Conservation (phyloP, 2,329 filamentous ascomycete genomes). For the Phaeophleospora eucalypticola region DNA sequence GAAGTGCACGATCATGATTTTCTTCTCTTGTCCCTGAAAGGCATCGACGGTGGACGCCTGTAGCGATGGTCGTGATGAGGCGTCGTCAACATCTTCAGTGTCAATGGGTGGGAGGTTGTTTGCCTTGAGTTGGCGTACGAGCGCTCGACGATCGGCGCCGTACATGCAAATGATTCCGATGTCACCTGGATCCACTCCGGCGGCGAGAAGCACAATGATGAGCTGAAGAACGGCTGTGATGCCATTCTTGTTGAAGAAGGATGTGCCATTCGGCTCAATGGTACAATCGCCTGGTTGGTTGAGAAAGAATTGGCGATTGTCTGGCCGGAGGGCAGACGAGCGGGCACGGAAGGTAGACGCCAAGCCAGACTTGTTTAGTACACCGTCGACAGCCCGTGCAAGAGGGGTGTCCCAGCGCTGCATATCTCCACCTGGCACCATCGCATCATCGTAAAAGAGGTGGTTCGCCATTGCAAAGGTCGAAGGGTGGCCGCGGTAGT, state of each 20-base stretch:
- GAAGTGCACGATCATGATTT: constrained; percentile 13
- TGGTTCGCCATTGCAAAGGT: not conserved
- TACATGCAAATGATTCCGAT: constrained; percentile 10
- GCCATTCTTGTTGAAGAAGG: not conserved
- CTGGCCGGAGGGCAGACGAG: too few species aligned
- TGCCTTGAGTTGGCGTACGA: too few species aligned
- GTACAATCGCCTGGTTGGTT: not conserved
- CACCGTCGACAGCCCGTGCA: not conserved
- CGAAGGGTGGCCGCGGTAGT: not conserved
- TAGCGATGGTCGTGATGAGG: too few species aligned
- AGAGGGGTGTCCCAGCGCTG: not conserved
- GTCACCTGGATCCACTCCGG: not conserved
- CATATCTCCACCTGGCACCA: not conserved
- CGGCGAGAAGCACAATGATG: not conserved
- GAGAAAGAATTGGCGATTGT: not conserved
- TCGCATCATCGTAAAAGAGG: not conserved
- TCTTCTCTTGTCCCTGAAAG: constrained; percentile 9
- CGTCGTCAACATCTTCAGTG: too few species aligned
- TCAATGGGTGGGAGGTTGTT: too few species aligned
- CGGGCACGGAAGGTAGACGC: too few species aligned
- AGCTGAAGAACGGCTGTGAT: not conserved
- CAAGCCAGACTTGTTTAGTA: not conserved
- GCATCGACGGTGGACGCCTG: constrained; percentile 10
- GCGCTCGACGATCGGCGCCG: not conserved
- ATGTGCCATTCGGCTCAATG: not conserved